These are phyloP conservation scores for Thecaphora thlaspeos DNA, from an alignment of 1,284 basidiomycete genomes.

Conservation along the genomic window DNA sequence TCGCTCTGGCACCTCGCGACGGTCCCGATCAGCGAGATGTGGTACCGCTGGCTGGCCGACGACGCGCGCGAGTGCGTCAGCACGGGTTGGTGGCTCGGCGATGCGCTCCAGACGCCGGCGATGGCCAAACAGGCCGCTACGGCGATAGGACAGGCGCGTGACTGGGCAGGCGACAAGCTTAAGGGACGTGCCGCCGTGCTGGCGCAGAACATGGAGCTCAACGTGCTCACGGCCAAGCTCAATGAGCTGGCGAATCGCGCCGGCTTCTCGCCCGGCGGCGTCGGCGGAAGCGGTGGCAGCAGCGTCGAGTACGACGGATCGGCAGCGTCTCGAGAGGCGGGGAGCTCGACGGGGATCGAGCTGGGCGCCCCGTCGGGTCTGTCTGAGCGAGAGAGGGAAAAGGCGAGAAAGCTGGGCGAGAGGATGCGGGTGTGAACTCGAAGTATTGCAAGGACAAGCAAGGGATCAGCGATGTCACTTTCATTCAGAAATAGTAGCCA, in stretches of 20 bases:
- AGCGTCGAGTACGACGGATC: too few relatives aligned
- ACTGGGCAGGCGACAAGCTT: constrained; percentile 28
- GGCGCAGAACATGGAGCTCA: constrained; percentile 39
- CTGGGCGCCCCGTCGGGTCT: not conserved
- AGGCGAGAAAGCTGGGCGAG: constrained; percentile 12
- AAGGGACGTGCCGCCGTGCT: constrained; percentile 28
- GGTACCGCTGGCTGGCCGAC: constrained; percentile 64
- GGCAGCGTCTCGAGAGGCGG: too few relatives aligned
- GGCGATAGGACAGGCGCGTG: not conserved
- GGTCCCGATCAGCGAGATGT: constrained; percentile 72
- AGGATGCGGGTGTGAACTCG: not conserved
- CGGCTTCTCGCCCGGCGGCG: constrained; percentile 11
- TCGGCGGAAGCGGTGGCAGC: not conserved
- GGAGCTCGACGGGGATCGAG: not conserved
- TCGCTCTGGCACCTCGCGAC: constrained; percentile 91
- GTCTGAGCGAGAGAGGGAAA: not conserved
- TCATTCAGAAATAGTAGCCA: too few relatives aligned
- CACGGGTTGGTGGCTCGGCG: constrained; percentile 42
- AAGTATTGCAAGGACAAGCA: not conserved
- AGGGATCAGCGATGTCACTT: not conserved
- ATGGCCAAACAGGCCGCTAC: constrained; percentile 5
- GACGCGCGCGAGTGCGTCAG: constrained; percentile 51
- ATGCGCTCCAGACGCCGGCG: constrained; percentile 8
- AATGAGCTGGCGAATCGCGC: constrained; percentile 41
- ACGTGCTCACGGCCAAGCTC: constrained; percentile 36